Conservation (phyloP, 2,329 filamentous ascomycete genomes). For the Diaporthe humulicola region DNA sequence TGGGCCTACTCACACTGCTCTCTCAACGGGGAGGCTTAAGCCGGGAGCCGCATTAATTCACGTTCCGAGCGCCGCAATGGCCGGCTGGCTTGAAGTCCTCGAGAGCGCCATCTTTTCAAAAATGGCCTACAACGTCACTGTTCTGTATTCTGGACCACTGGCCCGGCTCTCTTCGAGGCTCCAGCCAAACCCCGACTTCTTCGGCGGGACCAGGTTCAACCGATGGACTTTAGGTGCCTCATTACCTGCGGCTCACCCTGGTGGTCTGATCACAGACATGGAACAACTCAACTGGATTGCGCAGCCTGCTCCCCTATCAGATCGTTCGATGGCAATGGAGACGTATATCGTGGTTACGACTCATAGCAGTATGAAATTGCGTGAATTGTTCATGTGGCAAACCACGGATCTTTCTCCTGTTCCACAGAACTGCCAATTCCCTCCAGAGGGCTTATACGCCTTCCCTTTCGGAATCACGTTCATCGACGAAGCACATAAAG, state of each 20-base stretch:
- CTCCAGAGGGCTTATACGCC: neutral
- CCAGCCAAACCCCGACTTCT: neutral
- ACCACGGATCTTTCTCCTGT: neutral
- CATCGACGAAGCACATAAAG: slow-evolving; percentile 28
- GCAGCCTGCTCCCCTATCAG: neutral
- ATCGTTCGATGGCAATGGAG: neutral
- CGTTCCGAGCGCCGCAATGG: neutral
- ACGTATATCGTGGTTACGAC: slow-evolving; percentile 1
- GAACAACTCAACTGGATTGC: neutral
- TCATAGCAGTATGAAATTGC: neutral
- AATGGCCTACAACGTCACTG: slow-evolving; percentile 1
- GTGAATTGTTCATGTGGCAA: neutral
- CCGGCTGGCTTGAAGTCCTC: neutral
- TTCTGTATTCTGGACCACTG: neutral
- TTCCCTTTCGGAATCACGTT: neutral
- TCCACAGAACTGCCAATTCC: neutral
- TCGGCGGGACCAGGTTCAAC: neutral
- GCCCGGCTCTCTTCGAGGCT: neutral
- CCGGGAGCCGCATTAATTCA: neutral
- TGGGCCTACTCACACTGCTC: neutral
- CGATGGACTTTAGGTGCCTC: neutral
- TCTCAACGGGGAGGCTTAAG: neutral
- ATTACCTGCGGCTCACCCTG: neutral
- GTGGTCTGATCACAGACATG: neutral
- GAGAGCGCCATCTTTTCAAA: neutral